Evolutionary conservation across 192 early-diverging fungal genomes (phyloP), one percentile per base, ranked within the genome.

Genomic region (Entomortierella beljakovae): DNA sequence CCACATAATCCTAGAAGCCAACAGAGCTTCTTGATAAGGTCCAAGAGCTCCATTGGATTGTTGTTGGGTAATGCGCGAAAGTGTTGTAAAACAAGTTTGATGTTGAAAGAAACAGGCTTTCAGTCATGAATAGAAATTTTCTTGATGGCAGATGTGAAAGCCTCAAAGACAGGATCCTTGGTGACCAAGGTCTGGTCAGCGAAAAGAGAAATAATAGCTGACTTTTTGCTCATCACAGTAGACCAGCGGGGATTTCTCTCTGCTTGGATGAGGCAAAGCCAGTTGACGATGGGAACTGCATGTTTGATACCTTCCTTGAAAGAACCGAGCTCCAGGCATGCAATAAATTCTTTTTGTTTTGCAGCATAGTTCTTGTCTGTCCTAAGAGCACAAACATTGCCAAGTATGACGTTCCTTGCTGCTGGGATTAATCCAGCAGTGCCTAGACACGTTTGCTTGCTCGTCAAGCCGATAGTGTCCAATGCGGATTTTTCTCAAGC

Each of bases 391-490:
- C 31, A 34, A 2, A 2, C 23, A 23, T 50, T 50, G 49, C 20
- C 49, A 22, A 50, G n/a, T 7, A 23, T 50, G 20, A 50, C 10
- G 4, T 16, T 22, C 20, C 15, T 16, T 50, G 49, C 49, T 3
- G 15, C 4, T 23, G 15, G 20, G n/a, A 23, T 22, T 16, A 50
- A n/a, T 5, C 49, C 49, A 5, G 49, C 49, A 23, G 23, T 50
- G 20, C n/a, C 49, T 18, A 50, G 16, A 18, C 49, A 23, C 20
- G 20, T 6, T n/a, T n/a, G 49, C 49, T 50, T 50, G n/a, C 49
- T 50, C 49, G 49, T n/a, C 49, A 50, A 22, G 49, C 49, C 49
- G 49, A 50, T 50, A 50, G 15, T 10, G 5, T 50, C 49, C 49
- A 50, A 23, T 50, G 49, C 49, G 49, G 49, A 50, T 50, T 50